Base-by-base conservation (phyloP, 1,139 yeast genomes). In the Hyphopichia pseudoburtonii region DNA sequence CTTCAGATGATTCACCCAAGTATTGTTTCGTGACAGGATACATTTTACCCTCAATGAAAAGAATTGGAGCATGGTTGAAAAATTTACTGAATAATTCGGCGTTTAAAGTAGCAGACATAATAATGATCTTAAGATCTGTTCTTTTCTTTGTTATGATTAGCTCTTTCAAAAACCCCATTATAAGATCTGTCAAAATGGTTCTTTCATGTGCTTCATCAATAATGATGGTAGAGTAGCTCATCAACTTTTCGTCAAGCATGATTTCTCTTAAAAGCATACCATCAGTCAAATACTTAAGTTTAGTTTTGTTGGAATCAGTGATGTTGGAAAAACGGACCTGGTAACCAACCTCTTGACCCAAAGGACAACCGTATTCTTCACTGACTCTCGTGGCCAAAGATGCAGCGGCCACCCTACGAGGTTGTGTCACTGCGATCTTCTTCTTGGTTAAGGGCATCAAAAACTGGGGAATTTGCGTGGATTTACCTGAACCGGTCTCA, bases 151-250 rank as follows among this genome's bases (percentile, higher is more conserved):
- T 57, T 2, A 53, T 40, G 11, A 86, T 51, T 33, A 92, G 63
- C 33, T 80, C 76, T 55, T 89, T 90, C 47, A 92, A 68, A 52
- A 92, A 84, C 9, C 98, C 98, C 69, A 92, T 73, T 17, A 92
- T 73, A 51, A 92, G 67, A 64, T 92, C 99, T 0, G 98, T 89
- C 38, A 90, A 64, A 3, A 92, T 83, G 0, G 97, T 92, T 56
- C 99, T 75, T 67, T 92, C 98, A 67, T 92, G 99, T 1, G 97
- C 98, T 66, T 92, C 98, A 68, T 92, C 98, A 33, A 92, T 80
- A 33, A 94, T 73, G n/a, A 92, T 74, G 0, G 88, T 82, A 19
- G 84, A 71, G 57, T 92, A 92, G 44, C 77, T 77, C 6, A 72
- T 62, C 36, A 94, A 63, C 3, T 64, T 60, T 1, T 78, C 76